Conservation (phyloP, 1,284 basidiomycete species). For the Mycena citricolor region DNA sequence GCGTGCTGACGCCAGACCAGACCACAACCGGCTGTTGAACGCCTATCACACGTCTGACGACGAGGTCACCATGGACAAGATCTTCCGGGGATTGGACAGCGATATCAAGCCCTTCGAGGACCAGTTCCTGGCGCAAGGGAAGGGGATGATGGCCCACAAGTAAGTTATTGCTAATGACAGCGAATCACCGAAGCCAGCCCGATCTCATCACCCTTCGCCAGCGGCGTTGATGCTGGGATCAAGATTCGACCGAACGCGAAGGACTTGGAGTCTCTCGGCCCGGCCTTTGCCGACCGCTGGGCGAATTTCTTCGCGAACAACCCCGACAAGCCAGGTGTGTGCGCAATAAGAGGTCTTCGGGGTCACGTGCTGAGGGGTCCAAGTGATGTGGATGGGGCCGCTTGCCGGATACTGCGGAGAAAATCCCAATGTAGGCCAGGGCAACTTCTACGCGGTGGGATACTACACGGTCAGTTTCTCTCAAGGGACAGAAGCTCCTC, state of each 20-base stretch:
- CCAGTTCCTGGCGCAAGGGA: constrained; percentile 44
- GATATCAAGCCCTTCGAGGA: constrained; percentile 31
- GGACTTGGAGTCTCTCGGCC: constrained; percentile 44
- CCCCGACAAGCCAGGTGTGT: constrained; percentile 49
- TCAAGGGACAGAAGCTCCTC: neutral
- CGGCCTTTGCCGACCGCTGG: constrained; percentile 45
- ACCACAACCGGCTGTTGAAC: constrained; percentile 39
- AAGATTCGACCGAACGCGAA: constrained; percentile 44
- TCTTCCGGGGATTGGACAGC: constrained; percentile 37
- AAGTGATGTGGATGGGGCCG: neutral
- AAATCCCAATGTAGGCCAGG: constrained; percentile 21
- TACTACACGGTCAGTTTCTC: constrained; percentile 28
- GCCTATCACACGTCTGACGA: constrained; percentile 39
- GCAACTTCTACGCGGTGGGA: constrained; percentile 35
- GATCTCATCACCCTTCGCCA: constrained; percentile 22
- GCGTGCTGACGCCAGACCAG: constrained; percentile 29
- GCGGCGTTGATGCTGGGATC: constrained; percentile 42
- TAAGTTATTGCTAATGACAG: constrained; percentile 25
- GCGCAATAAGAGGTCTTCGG: constrained; percentile 32
- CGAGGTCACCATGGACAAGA: constrained; percentile 42
- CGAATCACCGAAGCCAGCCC: neutral
- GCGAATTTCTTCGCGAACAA: constrained; percentile 38
- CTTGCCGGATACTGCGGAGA: constrained; percentile 31
- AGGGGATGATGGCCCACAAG: constrained; percentile 50
- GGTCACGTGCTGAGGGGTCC: constrained; percentile 32